Conservation (phyloP, 192 early-diverging fungal species). For the Chytriomyces sp. region DNA sequence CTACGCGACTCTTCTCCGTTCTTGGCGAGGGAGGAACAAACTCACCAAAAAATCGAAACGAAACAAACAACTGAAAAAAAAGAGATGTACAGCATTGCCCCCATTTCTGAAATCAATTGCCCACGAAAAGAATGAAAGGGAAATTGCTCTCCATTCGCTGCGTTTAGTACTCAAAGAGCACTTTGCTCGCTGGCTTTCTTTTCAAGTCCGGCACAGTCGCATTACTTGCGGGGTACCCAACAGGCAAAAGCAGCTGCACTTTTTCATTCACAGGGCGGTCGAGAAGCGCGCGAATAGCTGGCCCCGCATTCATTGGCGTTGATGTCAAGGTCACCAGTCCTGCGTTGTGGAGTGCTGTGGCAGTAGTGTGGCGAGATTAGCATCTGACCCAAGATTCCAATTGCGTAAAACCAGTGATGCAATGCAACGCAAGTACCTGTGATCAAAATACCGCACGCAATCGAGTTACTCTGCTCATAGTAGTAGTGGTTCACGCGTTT, state of each 20-base stretch:
- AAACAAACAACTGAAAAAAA: no score
- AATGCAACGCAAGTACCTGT: not conserved
- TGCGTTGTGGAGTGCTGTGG: conserved; percentile 7
- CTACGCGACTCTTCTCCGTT: no score
- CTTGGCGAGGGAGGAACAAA: no score
- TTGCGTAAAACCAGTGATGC: no score
- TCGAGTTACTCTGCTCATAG: conserved; percentile 15
- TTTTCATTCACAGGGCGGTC: conserved; percentile 13
- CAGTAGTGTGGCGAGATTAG: no score
- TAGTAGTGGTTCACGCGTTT: conserved; percentile 26
- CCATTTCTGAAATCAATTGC: no score
- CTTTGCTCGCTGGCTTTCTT: conserved; percentile 7
- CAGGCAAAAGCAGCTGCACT: conserved; percentile 17
- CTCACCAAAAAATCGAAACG: no score
- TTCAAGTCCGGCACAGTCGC: conserved; percentile 25
- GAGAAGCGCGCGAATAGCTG: conserved; percentile 1
- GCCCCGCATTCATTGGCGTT: conserved; percentile 23
- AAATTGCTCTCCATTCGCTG: not conserved
- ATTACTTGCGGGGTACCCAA: conserved; percentile 12
- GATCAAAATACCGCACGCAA: conserved; percentile 19
- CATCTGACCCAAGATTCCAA: no score
- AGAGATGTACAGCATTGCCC: no score
- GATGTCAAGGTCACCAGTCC: conserved; percentile 8
- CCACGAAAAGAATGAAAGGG: not conserved
- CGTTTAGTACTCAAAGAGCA: not conserved